Evolutionary conservation across 148 eudicot genomes (phyloP).

Genomic region (Rheum nobile): DNA sequence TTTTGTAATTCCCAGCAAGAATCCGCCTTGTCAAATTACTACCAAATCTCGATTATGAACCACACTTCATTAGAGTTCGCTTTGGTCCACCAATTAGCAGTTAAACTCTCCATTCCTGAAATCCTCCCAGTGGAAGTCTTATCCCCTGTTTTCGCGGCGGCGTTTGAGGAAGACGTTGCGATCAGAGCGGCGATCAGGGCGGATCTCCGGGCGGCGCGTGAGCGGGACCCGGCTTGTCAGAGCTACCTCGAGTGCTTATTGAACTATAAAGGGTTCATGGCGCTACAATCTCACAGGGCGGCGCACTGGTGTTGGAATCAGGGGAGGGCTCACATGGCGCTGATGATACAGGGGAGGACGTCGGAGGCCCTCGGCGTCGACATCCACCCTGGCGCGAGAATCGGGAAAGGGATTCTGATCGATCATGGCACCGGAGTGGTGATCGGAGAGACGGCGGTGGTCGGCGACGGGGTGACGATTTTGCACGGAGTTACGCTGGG

Average conservation of each 20-base stretch:
- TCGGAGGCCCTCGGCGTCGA: conserved; percentile 76
- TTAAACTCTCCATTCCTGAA: conserved; percentile 31
- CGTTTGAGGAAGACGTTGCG: conserved; percentile 30
- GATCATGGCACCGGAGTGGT: conserved; percentile 89
- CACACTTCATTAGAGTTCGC: conserved; percentile 48
- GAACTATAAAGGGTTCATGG: conserved; percentile 72
- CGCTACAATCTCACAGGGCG: conserved; percentile 60
- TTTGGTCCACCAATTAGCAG: conserved; percentile 47
- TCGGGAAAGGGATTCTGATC: conserved; percentile 63
- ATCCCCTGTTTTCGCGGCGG: conserved; percentile 37
- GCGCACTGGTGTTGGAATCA: conserved; percentile 62
- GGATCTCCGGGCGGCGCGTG: conserved; percentile 59
- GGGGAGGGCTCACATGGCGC: conserved; percentile 19
- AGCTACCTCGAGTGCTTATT: conserved; percentile 70
- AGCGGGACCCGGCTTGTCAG: conserved; percentile 80
- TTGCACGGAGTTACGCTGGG: conserved; percentile 75
- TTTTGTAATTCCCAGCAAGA: conserved; percentile 20
- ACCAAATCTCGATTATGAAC: conserved; percentile 35
- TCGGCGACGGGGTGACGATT: conserved; percentile 67
- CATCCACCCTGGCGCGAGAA: conserved; percentile 75
- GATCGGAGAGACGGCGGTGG: conserved; percentile 81
- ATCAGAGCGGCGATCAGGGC: conserved; percentile 28
- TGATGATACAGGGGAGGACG: conserved; percentile 51
- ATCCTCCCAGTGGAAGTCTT: conserved; percentile 35
- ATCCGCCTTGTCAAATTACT: conserved; percentile 56